A percentile compares a stretch with the other conserved stretches of the same genome.
These are phyloP conservation scores for Neophaeococcomyces mojaviensis DNA, from an alignment of 2,329 filamentous ascomycete genomes.

Conservation along the genomic window DNA sequence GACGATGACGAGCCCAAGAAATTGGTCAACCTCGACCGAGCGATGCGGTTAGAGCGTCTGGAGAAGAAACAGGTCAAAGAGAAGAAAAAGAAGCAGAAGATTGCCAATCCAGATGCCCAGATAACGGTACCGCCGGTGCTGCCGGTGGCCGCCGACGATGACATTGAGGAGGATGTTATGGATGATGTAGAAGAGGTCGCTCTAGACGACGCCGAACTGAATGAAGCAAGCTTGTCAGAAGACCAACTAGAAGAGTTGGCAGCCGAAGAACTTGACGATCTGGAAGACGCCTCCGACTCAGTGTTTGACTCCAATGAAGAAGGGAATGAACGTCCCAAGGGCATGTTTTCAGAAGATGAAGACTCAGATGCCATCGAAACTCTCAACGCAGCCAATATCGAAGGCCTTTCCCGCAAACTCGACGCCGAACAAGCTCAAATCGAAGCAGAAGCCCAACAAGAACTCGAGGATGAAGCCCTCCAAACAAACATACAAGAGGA, in stretches of 20 bases:
- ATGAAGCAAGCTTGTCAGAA: conserved; percentile 30
- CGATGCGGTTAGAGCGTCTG: conserved; percentile 25
- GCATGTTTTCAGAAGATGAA: conserved; percentile 93
- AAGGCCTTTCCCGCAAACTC: conserved; percentile 76
- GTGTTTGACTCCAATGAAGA: conserved; percentile 67
- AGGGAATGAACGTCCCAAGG: conserved; percentile 45
- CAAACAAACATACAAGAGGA: conserved; percentile 90
- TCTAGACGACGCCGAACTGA: conserved; percentile 9
- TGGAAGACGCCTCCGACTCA: conserved; percentile 47
- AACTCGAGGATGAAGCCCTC: conserved; percentile 75
- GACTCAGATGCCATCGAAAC: conserved; percentile 82
- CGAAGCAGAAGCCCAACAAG: conserved; percentile 73
- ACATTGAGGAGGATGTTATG: conserved; percentile 39
- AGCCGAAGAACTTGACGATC: conserved; percentile 27
- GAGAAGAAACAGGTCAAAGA: conserved; percentile 30
- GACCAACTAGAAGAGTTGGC: conserved; percentile 20
- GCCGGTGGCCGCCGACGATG: conserved; percentile 26
- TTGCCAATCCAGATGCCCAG: conserved; percentile 25
- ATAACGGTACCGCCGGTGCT: conserved; percentile 23
- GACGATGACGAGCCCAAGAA: conserved; percentile 40
- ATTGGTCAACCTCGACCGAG: conserved; percentile 30
- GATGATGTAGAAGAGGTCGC: conserved; percentile 38
- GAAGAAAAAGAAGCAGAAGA: conserved; percentile 25
- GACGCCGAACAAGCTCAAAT: conserved; percentile 71
- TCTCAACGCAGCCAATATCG: conserved; percentile 92